phyloP scores from a whole-genome alignment of 768 basidiomycete genomes.

The Rhodotorula kratochvilovae region DNA sequence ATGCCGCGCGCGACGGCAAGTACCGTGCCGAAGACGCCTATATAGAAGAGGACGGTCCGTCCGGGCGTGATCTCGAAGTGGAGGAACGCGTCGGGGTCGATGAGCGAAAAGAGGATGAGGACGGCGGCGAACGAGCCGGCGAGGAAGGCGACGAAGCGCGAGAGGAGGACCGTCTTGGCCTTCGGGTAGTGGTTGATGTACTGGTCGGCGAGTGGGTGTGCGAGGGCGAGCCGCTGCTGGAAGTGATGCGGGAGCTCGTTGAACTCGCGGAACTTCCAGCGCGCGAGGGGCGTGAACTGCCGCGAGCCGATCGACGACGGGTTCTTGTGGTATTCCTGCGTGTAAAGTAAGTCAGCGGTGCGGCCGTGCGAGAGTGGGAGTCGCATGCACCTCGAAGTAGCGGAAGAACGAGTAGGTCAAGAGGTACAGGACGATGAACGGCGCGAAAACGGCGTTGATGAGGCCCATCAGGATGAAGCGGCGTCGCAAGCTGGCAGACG shows the following conservation, averaged over 20 bases:
- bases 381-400: slow-evolving; percentile 99
- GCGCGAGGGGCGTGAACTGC: slow-evolving; percentile 86
- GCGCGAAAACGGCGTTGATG: slow-evolving; percentile 88
- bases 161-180: slow-evolving; percentile 78
- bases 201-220: slow-evolving; percentile 82
- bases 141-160: slow-evolving; percentile 93
- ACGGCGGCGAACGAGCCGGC: slow-evolving; percentile 96
- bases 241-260: slow-evolving; percentile 96
- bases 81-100: slow-evolving; percentile 88
- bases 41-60: slow-evolving; percentile 87
- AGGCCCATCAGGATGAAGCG: slow-evolving; percentile 97
- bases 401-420: slow-evolving; percentile 99
- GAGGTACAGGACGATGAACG: slow-evolving; percentile 93
- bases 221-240: slow-evolving; percentile 74
- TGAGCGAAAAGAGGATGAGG: slow-evolving; percentile 78
- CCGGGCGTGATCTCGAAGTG: slow-evolving; percentile 93
- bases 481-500: slow-evolving; percentile 59
- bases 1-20: slow-evolving; percentile 87
- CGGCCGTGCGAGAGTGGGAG: no score
- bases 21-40: slow-evolving; percentile 78
- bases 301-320: slow-evolving; percentile 90
- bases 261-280: slow-evolving; percentile 99
- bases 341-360: background rate
- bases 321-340: slow-evolving; percentile 95
- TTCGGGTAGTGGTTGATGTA: slow-evolving; percentile 99